Base-by-base conservation (phyloP, 805 yeast genomes). In the Tanozyma kutaoensis region DNA sequence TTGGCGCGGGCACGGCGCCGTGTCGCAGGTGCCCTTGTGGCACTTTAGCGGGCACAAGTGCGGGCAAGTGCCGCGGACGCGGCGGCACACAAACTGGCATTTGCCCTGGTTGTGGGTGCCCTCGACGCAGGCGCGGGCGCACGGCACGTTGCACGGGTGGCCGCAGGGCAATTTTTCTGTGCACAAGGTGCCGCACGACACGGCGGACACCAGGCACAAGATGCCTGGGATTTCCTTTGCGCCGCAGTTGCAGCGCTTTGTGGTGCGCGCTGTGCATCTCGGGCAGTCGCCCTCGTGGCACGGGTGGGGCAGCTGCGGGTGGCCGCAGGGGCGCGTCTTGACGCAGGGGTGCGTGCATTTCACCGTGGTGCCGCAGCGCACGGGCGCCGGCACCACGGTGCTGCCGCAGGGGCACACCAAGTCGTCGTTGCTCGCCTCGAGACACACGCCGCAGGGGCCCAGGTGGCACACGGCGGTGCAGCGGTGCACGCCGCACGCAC, bases 201-300 rank as follows among this genome's bases (percentile, higher is more conserved):
- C 84, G 16, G 57, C 60, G 3, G 60, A 58, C 35, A 76, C 81
- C 26, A 74, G 76, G 52, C 96, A 77, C 39, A 68, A 68, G 15
- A 78, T 69, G 12, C 78, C 76, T 19, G 70, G 63, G 8, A 81
- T 61, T 4, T 52, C 50, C 35, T 63, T 46, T 16, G 34, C 56
- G 3, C 79, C 80, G 58, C 91, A 79, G 36, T 64, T 61, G 45
- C 93, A 79, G 14, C 35, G 37, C 36, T 69, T 73, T 16, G 59
- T 54, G 2, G 74, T 75, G 5, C 69, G 33, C 9, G 37, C 35
- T 5, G 93, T 79, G 50, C 95, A 85, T 33, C 71, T 72, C 0
- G 93, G 93, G 49, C 96, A 85, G 3, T 59, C 58, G 34, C 69
- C 73, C n/a, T 57, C 66, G 46, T 85, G 96, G 46, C 96, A 85